A percentile compares a stretch with the other conserved stretches of the same genome.
Evolutionary conservation across 176 grass and related monocot species (phyloP).

Genomic region (Carex pumila): DNA sequence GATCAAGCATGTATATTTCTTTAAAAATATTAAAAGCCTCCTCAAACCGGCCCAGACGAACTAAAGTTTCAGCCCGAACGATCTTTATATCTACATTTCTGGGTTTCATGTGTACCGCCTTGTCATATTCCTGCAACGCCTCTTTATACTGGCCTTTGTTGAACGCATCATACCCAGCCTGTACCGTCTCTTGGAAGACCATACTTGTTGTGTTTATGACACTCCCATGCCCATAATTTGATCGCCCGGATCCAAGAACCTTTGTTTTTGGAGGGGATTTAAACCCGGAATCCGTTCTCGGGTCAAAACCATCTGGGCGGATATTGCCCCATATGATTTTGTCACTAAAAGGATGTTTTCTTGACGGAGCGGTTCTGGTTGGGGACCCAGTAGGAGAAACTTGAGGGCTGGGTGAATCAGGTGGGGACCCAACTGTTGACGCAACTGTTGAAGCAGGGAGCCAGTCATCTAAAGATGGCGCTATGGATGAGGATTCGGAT

Average conservation of each 20-base stretch:
- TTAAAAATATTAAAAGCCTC: conserved; percentile 52
- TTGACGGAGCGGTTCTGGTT: background rate
- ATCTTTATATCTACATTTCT: conserved; percentile 46
- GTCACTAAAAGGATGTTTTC: background rate
- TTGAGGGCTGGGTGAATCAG: background rate
- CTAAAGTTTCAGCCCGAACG: conserved; percentile 56
- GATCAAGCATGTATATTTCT: conserved; percentile 44
- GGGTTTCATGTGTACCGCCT: conserved; percentile 37
- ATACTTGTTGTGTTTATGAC: conserved; percentile 32
- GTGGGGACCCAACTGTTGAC: background rate
- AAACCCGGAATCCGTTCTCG: conserved; percentile 9
- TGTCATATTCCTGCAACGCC: conserved; percentile 51
- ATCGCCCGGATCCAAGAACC: conserved; percentile 51
- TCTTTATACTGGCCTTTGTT: conserved; percentile 51
- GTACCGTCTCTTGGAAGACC: conserved; percentile 29
- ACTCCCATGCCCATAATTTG: conserved; percentile 67
- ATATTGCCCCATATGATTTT: conserved; percentile 43
- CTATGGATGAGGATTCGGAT: background rate
- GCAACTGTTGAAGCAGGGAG: background rate
- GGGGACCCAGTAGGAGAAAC: background rate
- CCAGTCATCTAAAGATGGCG: background rate
- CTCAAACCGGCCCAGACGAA: conserved; percentile 37
- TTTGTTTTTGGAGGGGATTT: conserved; percentile 23
- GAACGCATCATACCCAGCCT: conserved; percentile 52
- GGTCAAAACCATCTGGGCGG: conserved; percentile 30